Evolutionary conservation across 805 yeast species (phyloP).

Genomic region (Yarrowia phangngaensis): DNA sequence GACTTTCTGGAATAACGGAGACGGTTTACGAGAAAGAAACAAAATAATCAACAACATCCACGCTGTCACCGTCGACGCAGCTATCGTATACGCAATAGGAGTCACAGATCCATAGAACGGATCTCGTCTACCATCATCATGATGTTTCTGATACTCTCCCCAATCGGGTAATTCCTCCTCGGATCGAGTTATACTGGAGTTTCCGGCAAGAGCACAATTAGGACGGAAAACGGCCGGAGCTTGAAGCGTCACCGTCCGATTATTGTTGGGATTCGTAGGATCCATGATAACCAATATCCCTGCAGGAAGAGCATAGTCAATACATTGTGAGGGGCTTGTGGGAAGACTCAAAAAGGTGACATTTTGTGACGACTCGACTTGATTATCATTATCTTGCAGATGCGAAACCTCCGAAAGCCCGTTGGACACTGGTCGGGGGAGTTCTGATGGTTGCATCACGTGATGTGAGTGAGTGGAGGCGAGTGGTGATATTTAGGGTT

Average conservation of each 20-base stretch:
- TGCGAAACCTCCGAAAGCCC: slow-evolving; percentile 20
- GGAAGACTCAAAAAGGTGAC: slow-evolving; percentile 15
- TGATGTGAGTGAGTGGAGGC: neutral
- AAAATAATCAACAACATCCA: slow-evolving; percentile 69
- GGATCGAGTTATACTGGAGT: neutral
- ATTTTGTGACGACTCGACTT: neutral
- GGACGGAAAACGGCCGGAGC: slow-evolving; percentile 26
- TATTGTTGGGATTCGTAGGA: slow-evolving; percentile 21
- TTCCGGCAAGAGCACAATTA: slow-evolving; percentile 3
- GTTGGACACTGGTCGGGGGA: slow-evolving; percentile 10
- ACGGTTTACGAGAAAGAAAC: slow-evolving; percentile 51
- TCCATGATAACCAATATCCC: slow-evolving; percentile 27
- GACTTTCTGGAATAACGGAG: slow-evolving; percentile 55
- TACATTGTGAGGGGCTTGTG: slow-evolving; percentile 18
- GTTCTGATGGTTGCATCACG: neutral
- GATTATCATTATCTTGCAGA: slow-evolving; percentile 8
- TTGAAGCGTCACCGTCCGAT: slow-evolving; percentile 21
- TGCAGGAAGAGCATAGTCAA: slow-evolving; percentile 27
- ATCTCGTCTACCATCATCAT: slow-evolving; percentile 23
- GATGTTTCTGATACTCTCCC: slow-evolving; percentile 19
- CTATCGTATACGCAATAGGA: slow-evolving; percentile 38
- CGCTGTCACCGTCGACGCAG: slow-evolving; percentile 44
- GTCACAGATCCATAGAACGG: slow-evolving; percentile 38
- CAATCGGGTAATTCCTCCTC: slow-evolving; percentile 18
- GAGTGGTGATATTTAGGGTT: neutral